Conservation (phyloP, 345 rosid genomes). For the Combretum micranthum region DNA sequence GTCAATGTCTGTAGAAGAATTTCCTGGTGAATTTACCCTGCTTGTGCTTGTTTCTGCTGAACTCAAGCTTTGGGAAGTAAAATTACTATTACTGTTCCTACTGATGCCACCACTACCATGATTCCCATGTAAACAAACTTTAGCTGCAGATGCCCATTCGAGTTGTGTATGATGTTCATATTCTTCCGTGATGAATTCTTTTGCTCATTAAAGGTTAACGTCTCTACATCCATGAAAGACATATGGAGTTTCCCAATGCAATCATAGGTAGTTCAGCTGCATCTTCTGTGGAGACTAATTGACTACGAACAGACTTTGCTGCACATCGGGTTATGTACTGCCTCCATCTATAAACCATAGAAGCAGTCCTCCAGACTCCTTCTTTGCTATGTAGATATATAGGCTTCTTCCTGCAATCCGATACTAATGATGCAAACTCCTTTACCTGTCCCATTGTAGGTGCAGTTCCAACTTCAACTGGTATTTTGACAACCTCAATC, state of each 20-base stretch:
- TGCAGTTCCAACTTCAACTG: constrained; percentile 74
- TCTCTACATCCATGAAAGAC: constrained; percentile 20
- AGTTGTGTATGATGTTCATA: constrained; percentile 20
- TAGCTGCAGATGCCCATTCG: constrained; percentile 26
- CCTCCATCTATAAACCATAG: constrained; percentile 92
- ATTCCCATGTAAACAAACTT: constrained; percentile 14
- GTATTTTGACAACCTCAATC: constrained; percentile 58
- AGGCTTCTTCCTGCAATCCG: constrained; percentile 68
- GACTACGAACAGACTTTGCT: constrained; percentile 13
- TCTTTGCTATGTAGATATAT: constrained; percentile 90
- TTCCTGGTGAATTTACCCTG: constrained; percentile 20
- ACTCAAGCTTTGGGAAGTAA: constrained; percentile 21
- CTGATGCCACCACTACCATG: constrained; percentile 17
- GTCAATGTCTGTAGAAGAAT: constrained; percentile 32
- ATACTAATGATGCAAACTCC: constrained; percentile 73
- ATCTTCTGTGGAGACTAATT: constrained; percentile 11
- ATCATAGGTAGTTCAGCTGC: constrained; percentile 7
- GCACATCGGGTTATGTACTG: constrained; percentile 66
- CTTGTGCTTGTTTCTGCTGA: constrained; percentile 22
- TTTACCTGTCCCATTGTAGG: constrained; percentile 91
- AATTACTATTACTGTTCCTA: constrained; percentile 18
- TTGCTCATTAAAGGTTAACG: constrained; percentile 24
- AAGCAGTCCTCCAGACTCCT: constrained; percentile 84
- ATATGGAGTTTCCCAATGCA: constrained; percentile 15
- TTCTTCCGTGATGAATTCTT: constrained; percentile 21